Percentiles rank a stretch among this genome's conserved stretches.
phyloP scores from a whole-genome alignment of 768 basidiomycete species.

The Suillus clintonianus region DNA sequence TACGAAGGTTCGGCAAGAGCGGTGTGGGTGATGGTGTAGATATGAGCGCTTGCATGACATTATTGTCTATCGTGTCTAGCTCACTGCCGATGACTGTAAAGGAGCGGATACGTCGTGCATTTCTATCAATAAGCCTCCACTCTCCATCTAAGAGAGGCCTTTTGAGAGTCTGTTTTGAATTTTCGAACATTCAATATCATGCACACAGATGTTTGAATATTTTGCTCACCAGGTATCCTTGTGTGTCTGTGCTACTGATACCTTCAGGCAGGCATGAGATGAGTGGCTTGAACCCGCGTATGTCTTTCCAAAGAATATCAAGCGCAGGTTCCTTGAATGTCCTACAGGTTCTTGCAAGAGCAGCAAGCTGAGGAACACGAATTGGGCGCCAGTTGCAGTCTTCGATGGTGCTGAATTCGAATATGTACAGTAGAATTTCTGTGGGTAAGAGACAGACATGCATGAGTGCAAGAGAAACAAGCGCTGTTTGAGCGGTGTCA shows the following conservation, averaged over 20 bases:
- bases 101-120: neutral
- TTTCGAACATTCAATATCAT: neutral
- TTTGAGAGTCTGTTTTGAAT: neutral
- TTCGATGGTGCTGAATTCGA: no score
- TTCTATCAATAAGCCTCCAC: neutral
- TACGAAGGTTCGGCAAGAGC: neutral
- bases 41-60: neutral
- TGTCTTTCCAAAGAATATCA: neutral
- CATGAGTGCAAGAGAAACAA: no score
- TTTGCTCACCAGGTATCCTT: neutral
- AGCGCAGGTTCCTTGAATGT: slow-evolving; percentile 1
- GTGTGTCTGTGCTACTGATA: no score
- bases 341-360: slow-evolving; percentile 2
- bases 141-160: neutral
- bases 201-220: neutral
- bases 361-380: neutral
- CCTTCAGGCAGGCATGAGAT: neutral
- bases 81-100: neutral
- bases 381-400: no score
- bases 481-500: no score
- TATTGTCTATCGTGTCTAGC: neutral
- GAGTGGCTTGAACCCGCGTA: neutral
- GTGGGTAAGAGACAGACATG: no score
- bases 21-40: neutral
- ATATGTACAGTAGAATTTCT: no score